Evolutionary conservation across 352 stramenopile species (phyloP).

Genomic region (Globisporangium perplexum): DNA sequence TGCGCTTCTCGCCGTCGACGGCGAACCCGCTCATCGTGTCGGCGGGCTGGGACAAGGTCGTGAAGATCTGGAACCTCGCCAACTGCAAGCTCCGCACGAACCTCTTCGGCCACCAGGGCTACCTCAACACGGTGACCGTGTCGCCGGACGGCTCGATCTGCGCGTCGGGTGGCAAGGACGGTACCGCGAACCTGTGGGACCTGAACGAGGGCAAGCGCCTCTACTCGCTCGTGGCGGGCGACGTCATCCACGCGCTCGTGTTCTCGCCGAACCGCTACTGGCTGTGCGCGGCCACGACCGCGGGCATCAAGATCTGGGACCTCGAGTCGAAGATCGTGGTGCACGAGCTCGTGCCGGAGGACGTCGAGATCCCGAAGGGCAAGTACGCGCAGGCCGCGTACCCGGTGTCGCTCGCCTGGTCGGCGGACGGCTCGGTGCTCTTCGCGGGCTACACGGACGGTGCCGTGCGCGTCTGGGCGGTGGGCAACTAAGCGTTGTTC

Average conservation of each 20-base stretch:
- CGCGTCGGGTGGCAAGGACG: constrained; percentile 99
- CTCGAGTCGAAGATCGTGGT: constrained; percentile 99
- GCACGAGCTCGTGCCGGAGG: constrained; percentile 93
- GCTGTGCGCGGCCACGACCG: constrained; percentile 98
- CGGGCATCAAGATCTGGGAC: constrained; percentile 99
- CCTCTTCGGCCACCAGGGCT: constrained; percentile 98
- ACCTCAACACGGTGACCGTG: constrained; percentile 99
- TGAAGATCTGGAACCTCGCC: constrained; percentile 99
- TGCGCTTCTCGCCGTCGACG: constrained; percentile 97
- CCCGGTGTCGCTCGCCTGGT: constrained; percentile 98
- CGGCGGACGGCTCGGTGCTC: constrained; percentile 96
- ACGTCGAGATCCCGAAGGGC: constrained; percentile 83
- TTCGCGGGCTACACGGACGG: constrained; percentile 99
- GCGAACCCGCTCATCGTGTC: constrained; percentile 98
- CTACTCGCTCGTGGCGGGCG: constrained; percentile 97
- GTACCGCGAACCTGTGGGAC: constrained; percentile 99
- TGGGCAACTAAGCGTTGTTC: constrained; percentile 73
- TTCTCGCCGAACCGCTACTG: constrained; percentile 99
- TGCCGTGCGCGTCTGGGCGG: constrained; percentile 94
- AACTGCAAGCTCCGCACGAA: constrained; percentile 99
- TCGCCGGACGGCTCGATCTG: constrained; percentile 99
- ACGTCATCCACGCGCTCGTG: constrained; percentile 96
- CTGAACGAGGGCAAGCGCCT: constrained; percentile 99
- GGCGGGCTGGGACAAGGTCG: constrained; percentile 98
- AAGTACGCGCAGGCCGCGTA: constrained; percentile 94